Base-by-base conservation (phyloP, 805 yeast species). In the Cyberlindnera lachancei region DNA sequence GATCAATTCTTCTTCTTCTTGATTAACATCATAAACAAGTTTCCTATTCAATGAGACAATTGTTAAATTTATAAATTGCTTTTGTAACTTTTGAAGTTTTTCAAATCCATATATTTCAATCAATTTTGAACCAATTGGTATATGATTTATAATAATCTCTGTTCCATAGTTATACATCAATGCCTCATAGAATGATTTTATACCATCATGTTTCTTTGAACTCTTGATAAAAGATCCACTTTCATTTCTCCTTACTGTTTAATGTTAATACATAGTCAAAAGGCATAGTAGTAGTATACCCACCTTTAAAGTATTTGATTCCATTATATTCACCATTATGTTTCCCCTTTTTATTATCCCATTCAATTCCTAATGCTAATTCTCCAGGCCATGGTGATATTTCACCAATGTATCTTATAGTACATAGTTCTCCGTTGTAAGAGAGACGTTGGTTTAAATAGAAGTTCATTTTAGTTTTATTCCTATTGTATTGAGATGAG, bases 271-370 rank as follows among this genome's bases (percentile, higher is more conserved):
- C 5, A 18, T 3, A 12, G 11, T 9, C 23, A 27, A 17, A n/a
- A 12, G 7, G n/a, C 20, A 27, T 4, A 9, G 11, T 7, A 15
- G 9, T 10, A 15, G 4, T 17, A 10, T 11, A 29, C 25, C 12
- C 31, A 29, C 31, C 27, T 5, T 17, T 15, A 52, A 88, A 88
- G 51, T 84, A 84, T 33, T 51, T 44, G 1, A 55, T 45, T 0
- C 79, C 84, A 15, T 70, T 61, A 18, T 73, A 38, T 1, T 50
- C 36, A 0, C 97, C 97, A 40, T 70, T 59, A 51, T 87, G 75
- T 45, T 78, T 84, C 2, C 96, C 96, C 22, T 86, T 61, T 0
- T 38, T 34, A 0, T 66, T 56, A 51, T 88, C 96, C 96, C 96
- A 88, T 53, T 88, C 95, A 4, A 88, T 66, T 1, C 96, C 96